Conservation (phyloP, 257 asterid species). For the Oldenlandia corymbosa region DNA sequence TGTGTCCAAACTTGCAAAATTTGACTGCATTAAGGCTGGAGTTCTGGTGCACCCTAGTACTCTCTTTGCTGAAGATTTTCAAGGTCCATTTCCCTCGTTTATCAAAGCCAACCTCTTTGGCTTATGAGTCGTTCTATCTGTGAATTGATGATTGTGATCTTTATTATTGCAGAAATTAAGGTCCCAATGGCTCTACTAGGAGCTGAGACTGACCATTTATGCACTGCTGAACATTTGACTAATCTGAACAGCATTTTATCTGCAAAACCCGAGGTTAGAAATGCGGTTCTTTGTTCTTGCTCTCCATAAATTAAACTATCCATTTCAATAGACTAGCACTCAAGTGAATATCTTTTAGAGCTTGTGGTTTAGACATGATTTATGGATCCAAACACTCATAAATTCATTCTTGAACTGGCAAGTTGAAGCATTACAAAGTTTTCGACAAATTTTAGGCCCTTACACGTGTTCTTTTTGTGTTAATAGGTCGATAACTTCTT, state of each 20-base stretch:
- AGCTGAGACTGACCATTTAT: conserved; percentile 41
- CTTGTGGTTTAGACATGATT: too few species aligned
- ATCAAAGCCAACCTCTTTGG: neutral
- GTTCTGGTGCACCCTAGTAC: conserved; percentile 65
- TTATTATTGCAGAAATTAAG: conserved; percentile 40
- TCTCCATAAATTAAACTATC: neutral
- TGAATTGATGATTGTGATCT: neutral
- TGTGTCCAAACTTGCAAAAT: conserved; percentile 46
- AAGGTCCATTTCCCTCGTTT: conserved; percentile 25
- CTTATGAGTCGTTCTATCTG: neutral
- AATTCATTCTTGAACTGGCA: too few species aligned
- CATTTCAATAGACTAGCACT: neutral
- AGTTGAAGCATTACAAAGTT: neutral
- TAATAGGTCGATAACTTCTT: conserved; percentile 49
- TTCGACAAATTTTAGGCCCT: neutral
- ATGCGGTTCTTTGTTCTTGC: too few species aligned
- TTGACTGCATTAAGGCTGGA: conserved; percentile 49
- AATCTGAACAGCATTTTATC: conserved; percentile 31
- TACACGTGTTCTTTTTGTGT: neutral
- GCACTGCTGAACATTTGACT: conserved; percentile 40
- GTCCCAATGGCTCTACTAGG: conserved; percentile 56
- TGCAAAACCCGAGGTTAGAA: conserved; percentile 36
- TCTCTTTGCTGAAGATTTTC: conserved; percentile 47
- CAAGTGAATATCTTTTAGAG: too few species aligned
- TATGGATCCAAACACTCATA: too few species aligned